Evolutionary conservation across 768 basidiomycete species (phyloP).

Genomic region (Tylopilus felleus): DNA sequence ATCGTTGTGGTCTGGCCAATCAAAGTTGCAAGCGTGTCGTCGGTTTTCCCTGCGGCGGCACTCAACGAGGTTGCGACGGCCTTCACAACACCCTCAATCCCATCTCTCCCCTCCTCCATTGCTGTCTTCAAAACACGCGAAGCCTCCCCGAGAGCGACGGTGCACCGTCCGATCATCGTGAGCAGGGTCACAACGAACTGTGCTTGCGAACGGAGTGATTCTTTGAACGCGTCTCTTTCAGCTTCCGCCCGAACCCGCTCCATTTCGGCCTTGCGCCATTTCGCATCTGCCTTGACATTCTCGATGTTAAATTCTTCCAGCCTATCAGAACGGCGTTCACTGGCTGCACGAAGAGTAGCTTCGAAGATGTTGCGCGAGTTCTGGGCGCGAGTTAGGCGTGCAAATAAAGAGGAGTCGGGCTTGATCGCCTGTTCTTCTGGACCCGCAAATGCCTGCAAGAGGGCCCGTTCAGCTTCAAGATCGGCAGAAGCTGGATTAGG

Average conservation of each 20-base stretch:
- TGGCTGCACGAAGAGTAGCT: conserved; percentile 78
- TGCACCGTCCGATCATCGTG: conserved; percentile 78
- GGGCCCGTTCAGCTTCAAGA: conserved; percentile 67
- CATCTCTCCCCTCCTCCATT: conserved; percentile 33
- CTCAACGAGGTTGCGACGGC: conserved; percentile 51
- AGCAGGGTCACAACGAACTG: conserved; percentile 66
- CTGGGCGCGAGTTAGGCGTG: conserved; percentile 60
- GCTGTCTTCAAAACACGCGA: conserved; percentile 42
- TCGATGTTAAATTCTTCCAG: conserved; percentile 69
- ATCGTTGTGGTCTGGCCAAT: conserved; percentile 64
- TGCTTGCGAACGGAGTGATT: conserved; percentile 62
- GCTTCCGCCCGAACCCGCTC: conserved; percentile 64
- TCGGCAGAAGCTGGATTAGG: conserved; percentile 45
- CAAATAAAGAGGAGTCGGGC: conserved; percentile 54
- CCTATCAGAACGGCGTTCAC: conserved; percentile 75
- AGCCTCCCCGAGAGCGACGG: conserved; percentile 64
- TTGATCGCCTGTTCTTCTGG: conserved; percentile 70
- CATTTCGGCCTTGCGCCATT: conserved; percentile 64
- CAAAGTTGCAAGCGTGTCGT: conserved; percentile 62
- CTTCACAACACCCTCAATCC: conserved; percentile 41
- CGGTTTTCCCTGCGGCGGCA: conserved; percentile 61
- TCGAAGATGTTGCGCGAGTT: conserved; percentile 83
- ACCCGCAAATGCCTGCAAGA: conserved; percentile 61
- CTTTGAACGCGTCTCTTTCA: conserved; percentile 59
- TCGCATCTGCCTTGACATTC: conserved; percentile 68